Conservation (phyloP, 1,284 basidiomycete genomes). For the Ustilago vetiveriae region DNA sequence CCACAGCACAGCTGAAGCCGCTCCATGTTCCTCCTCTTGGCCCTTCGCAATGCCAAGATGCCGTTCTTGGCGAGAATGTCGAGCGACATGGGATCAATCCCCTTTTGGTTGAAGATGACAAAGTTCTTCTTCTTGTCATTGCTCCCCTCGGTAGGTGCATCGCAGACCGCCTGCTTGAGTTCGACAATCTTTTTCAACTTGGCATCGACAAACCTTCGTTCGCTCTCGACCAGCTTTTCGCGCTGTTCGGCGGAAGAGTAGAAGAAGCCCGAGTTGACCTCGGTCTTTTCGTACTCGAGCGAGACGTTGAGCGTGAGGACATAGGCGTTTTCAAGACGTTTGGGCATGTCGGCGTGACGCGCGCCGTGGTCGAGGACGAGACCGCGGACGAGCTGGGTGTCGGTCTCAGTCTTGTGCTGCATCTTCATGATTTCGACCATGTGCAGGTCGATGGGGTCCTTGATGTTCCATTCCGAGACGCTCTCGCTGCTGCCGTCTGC, state of each 20-base stretch:
- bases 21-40: constrained; percentile 80
- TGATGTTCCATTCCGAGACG: constrained; percentile 61
- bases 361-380: constrained; percentile 93
- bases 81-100: constrained; percentile 96
- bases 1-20: constrained; percentile 79
- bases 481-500: constrained; percentile 59
- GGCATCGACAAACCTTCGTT: constrained; percentile 90
- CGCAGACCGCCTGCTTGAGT: constrained; percentile 95
- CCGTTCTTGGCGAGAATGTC: constrained; percentile 97
- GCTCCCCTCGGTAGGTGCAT: constrained; percentile 52
- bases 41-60: constrained; percentile 90
- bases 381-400: constrained; percentile 95
- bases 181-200: constrained; percentile 97
- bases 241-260: constrained; percentile 98
- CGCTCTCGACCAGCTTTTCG: constrained; percentile 97
- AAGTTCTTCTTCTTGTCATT: constrained; percentile 78
- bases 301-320: constrained; percentile 97
- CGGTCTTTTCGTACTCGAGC: constrained; percentile 99
- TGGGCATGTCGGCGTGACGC: constrained; percentile 98
- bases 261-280: constrained; percentile 99
- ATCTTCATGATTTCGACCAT: constrained; percentile 99
- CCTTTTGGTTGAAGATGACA: constrained; percentile 98
- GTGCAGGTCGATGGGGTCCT: constrained; percentile 89
- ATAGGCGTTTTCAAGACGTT: constrained; percentile 94
- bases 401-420: constrained; percentile 97